Evolutionary conservation across 148 eudicot genomes (phyloP), one percentile per base, ranked within the genome.

Genomic region (Nepenthes gracilis): DNA sequence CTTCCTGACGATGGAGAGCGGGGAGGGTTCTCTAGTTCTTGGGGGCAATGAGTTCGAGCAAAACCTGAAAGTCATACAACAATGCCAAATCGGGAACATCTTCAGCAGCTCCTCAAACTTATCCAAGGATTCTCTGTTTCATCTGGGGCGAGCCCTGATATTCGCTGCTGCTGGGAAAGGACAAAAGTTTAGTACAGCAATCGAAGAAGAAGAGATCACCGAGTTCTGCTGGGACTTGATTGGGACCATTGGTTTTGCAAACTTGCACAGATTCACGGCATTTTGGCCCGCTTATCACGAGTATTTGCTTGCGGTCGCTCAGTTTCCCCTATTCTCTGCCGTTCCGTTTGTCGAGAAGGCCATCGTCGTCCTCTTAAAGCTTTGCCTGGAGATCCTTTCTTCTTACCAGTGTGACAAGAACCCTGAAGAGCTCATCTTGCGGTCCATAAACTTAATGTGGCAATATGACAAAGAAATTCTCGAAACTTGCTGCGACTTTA

Each of bases 151-250:
- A 12, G 79, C 95, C 13, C 70, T 93, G 36, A 86, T 93, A 62
- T 93, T 72, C 53, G 83, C 95, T 12, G 96, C 96, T 6, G 96
- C 89, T 1, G 99, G 99, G 14, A 93, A 85, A 74, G 99, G 99
- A 15, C 99, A 89, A 52, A 93, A 93, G 67, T 93, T 93, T 45
- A 84, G 87, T 54, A 88, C 99, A 1, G 81, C 95, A 4, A 64
- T 83, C 4, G 99, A 93, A 74, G 99, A 93, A 74, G 96, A 88
- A 66, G 99, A 93, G 58, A 86, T 89, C 0, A 92, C 89, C 3
- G 78, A 74, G 2, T 89, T 93, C 66, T 93, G 99, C 60, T 93
- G 99, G 99, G 96, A 93, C 56, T 72, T 93, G 55, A 45, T 93
- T 12, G 66, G 61, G 5, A 60, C 72, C 1, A 68, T 86, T 33